Evolutionary conservation across 306 rosid genomes (phyloP), one percentile per base, ranked within the genome.

Genomic region (Amphicarpaea edgeworthii): DNA sequence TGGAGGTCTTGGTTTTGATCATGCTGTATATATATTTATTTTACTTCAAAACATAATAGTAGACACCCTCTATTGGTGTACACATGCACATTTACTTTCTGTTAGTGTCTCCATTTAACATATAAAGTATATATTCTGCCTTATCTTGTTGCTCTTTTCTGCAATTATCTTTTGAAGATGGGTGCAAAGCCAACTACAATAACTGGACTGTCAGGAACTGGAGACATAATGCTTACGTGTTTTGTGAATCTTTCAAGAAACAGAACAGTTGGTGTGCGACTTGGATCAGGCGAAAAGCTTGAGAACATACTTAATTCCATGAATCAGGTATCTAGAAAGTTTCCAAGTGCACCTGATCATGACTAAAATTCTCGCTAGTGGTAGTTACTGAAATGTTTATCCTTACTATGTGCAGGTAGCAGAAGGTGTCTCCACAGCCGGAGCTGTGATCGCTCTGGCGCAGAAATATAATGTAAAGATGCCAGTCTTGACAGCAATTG

Each of bases 401-500:
- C 57, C 19, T 5, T 50, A 61, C 26, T 57, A 32, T 37, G 59
- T 60, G 60, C 73, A 91, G 98, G 98, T 94, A 67, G 98, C 95
- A 53, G 98, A 92, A 82, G 98, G 98, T 47, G 93, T 90, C 71
- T 89, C 97, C 38, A 94, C 97, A 0, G 98, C 98, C 1, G 95
- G 98, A 80, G 98, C 98, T 8, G 98, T 94, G 79, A 93, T 94
- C 73, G 89, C 98, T 4, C 75, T 92, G 76, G 97, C 96, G 1
- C 96, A 94, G 79, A 94, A 94, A 73, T 92, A 89, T 61, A 94
- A 84, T 1, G 96, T 90, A 5, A 94, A 94, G 86, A 88, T 94
- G 97, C 97, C 98, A 5, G 98, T 94, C 80, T 89, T 94, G 84
- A 94, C 97, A 0, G 98, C 96, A 7, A 96, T 94, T 24, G 98